Conservation (phyloP, 805 yeast genomes). For the Yarrowia sp. region DNA sequence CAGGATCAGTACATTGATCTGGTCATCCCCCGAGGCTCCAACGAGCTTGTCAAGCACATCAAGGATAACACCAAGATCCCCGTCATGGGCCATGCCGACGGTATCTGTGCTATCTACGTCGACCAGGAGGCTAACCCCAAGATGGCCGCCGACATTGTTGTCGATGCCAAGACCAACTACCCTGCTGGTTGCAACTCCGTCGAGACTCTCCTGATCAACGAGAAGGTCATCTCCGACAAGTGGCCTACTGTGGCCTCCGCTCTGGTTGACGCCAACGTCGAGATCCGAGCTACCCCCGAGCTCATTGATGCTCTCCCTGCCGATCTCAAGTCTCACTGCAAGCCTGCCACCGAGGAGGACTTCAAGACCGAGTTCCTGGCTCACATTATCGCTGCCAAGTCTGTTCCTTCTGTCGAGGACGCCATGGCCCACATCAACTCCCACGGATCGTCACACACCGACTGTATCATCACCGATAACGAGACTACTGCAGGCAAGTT, state of each 20-base stretch:
- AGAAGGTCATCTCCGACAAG: constrained; percentile 41
- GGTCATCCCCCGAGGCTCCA: constrained; percentile 98
- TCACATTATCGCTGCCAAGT: constrained; percentile 72
- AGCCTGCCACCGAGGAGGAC: constrained; percentile 58
- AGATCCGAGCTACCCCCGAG: constrained; percentile 57
- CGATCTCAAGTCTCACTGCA: constrained; percentile 29
- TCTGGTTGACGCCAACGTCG: constrained; percentile 65
- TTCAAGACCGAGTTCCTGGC: constrained; percentile 83
- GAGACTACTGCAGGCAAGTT: constrained; percentile 70
- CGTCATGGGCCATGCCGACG: constrained; percentile 98
- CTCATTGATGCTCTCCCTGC: constrained; percentile 31
- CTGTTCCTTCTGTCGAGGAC: constrained; percentile 55
- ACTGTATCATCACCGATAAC: constrained; percentile 78
- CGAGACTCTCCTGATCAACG: constrained; percentile 74
- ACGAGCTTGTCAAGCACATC: constrained; percentile 81
- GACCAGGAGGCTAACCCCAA: constrained; percentile 73
- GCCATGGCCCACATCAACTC: constrained; percentile 85
- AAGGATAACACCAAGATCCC: constrained; percentile 90
- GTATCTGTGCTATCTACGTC: constrained; percentile 85
- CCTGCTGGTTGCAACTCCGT: constrained; percentile 99
- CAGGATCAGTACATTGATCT: constrained; percentile 91
- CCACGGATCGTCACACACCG: constrained; percentile 97
- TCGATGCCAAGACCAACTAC: constrained; percentile 91
- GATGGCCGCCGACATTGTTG: constrained; percentile 71
- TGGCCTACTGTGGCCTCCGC: constrained; percentile 37